Base-by-base conservation (phyloP, 352 stramenopile genomes). In the Pythium rishiriense region DNA sequence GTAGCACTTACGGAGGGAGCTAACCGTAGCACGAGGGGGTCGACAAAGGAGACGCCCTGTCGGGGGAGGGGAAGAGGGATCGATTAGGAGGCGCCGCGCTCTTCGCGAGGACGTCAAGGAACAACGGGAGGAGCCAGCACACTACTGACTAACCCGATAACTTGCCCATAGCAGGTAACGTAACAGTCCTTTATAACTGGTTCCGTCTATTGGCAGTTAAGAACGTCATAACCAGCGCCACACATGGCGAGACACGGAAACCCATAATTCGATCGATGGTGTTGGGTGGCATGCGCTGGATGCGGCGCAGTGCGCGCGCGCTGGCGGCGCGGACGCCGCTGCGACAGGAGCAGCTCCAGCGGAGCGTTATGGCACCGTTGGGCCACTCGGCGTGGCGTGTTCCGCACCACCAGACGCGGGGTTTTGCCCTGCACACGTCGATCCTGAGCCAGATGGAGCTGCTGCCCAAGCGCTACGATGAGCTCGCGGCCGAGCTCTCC, bases 371-470 rank as follows among this genome's bases (percentile, higher is more conserved):
- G 17, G 33, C 51, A n/a, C 37, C 22, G 12, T 19, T 28, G 31
- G 22, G 19, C 29, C 19, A 37, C 52, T 12, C 14, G 25, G 25
- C 4, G 24, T 5, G 1, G n/a, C n/a, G 22, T 3, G 4, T 45
- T 7, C 37, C 39, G 41, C 61, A 35, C 37, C 33, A 58, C 45
- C 79, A 83, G 56, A 58, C 56, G 12, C 77, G 81, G 9, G 47
- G 57, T 5, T 81, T 93, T 41, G 79, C 83, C n/a, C 76, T 93
- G 74, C 83, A 88, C 64, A 60, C 79, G 64, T 86, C 83, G 33
- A 93, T 93, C 46, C 21, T 85, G 58, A 88, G 63, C 61, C 83
- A 88, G 41, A 90, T 93, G 78, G 74, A 85, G 10, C 64, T 88
- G 49, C 64, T 93, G 22, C 59, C 78, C 6, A 78, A 64, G 28